Evolutionary conservation across 345 rosid species (phyloP), one percentile per base, ranked within the genome.

Genomic region (Eucalyptus curtisii): DNA sequence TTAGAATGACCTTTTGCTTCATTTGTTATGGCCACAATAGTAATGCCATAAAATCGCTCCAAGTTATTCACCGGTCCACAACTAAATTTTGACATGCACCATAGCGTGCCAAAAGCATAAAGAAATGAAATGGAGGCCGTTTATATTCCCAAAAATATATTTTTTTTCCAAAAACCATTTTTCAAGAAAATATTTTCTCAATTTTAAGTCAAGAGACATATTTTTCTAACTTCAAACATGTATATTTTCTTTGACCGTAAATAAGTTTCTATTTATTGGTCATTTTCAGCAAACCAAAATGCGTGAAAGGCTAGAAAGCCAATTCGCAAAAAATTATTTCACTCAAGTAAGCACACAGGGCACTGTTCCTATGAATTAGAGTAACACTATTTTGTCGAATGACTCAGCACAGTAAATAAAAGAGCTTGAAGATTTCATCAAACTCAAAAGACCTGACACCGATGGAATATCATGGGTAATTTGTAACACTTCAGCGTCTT

Each of bases 311-410:
- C 0, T 27, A 27, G 31, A 59, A 59, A 59, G 68, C 68, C 17
- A 13, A 64, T 64, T 14, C 0, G 19, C 9, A n/a, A n/a, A 64
- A 3, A n/a, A 14, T 0, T n/a, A 16, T 64, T 64, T 64, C 40
- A 13, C 31, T 27, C 68, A 27, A 27, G 14, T 15, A 59, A 27
- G 12, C 7, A 27, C 68, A 27, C 13, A 19, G 11, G 16, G 44
- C 17, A 19, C 5, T 19, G 81, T 33, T 31, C 81, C 81, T 33
- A 8, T 19, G 5, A 66, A 31, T 44, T 44, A 40, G 0, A 71
- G 45, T 3, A 71, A 37, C 14, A 17, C 81, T 37, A 24, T 2
- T 19, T 37, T 10, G 82, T 37, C 45, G 47, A 40, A 76, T 37
- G 81, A 76, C 82, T 1, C 8, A 3, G 45, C 47, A 76, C 47